These are phyloP conservation scores for Apiospora marii DNA, from an alignment of 2,329 filamentous ascomycete genomes.

Conservation along the genomic window DNA sequence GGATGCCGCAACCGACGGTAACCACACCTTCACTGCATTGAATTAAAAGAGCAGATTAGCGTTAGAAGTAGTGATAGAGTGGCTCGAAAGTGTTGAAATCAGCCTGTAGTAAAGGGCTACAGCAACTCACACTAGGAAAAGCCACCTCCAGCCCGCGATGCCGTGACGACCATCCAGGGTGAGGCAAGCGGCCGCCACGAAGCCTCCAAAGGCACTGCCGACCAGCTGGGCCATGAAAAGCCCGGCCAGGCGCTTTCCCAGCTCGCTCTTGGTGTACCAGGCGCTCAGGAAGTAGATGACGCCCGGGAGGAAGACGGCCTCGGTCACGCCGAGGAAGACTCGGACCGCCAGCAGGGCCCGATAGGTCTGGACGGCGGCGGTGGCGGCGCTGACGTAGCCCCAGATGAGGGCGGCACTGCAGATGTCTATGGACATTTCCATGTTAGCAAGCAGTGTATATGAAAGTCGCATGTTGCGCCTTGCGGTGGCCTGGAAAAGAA, in stretches of 20 bases:
- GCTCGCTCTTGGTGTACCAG: conserved; percentile 51
- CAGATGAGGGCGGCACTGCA: conserved; percentile 58
- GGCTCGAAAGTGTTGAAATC: too few species aligned
- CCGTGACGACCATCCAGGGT: conserved; percentile 36
- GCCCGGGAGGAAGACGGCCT: conserved; percentile 63
- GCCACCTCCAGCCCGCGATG: conserved; percentile 40
- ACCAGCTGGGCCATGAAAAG: conserved; percentile 43
- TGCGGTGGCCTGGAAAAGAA: too few species aligned
- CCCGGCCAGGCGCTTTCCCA: conserved; percentile 44
- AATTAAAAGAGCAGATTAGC: too few species aligned
- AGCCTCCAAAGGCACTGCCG: conserved; percentile 46
- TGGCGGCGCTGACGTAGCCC: conserved; percentile 57
- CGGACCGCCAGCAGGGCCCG: conserved; percentile 54
- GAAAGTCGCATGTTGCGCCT: neutral
- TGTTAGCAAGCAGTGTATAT: neutral
- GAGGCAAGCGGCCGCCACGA: conserved; percentile 45
- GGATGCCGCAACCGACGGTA: conserved; percentile 31
- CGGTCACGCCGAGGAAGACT: conserved; percentile 60
- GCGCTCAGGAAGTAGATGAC: conserved; percentile 48
- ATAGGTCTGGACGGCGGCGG: conserved; percentile 55
- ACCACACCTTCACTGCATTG: conserved; percentile 34
- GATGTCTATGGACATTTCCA: conserved; percentile 42
- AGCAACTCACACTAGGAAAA: conserved; percentile 30
- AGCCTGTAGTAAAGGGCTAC: too few species aligned
- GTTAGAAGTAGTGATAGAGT: too few species aligned